phyloP scores from a whole-genome alignment of 768 basidiomycete genomes.

The Auriscalpium orientale region DNA sequence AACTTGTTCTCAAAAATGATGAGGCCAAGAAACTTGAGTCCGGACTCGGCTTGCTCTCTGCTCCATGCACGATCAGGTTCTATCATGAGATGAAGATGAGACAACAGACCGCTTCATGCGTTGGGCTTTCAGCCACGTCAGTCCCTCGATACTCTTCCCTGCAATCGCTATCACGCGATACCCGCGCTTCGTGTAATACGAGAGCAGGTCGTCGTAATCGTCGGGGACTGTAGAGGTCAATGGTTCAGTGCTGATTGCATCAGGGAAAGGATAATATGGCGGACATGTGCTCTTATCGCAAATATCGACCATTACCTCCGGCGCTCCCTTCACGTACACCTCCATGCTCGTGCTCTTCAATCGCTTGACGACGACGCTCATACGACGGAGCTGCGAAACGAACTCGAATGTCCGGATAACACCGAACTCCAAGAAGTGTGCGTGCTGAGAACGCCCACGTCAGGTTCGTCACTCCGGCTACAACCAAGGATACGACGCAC shows the following conservation, averaged over 20 bases:
- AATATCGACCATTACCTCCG: conserved; percentile 95
- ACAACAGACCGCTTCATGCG: conserved; percentile 75
- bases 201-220: conserved; percentile 92
- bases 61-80: background rate
- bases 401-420: conserved; percentile 97
- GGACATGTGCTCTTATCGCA: conserved; percentile 87
- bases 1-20: conserved; percentile 98
- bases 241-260: background rate
- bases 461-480: background rate
- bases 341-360: conserved; percentile 95
- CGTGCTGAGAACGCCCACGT: conserved; percentile 49
- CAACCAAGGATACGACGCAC: conserved; percentile 32
- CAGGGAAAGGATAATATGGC: conserved; percentile 21
- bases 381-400: conserved; percentile 83
- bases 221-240: conserved; percentile 60
- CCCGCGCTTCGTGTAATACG: conserved; percentile 94
- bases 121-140: conserved; percentile 97
- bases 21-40: conserved; percentile 84
- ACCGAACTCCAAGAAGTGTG: conserved; percentile 94
- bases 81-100: background rate
- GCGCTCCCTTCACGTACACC: conserved; percentile 97
- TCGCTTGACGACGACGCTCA: conserved; percentile 97
- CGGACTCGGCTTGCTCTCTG: conserved; percentile 92
- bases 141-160: conserved; percentile 86
- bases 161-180: conserved; percentile 98